Evolutionary conservation across 2,329 filamentous ascomycete species (phyloP).

Genomic region (Zasmidium angulare): DNA sequence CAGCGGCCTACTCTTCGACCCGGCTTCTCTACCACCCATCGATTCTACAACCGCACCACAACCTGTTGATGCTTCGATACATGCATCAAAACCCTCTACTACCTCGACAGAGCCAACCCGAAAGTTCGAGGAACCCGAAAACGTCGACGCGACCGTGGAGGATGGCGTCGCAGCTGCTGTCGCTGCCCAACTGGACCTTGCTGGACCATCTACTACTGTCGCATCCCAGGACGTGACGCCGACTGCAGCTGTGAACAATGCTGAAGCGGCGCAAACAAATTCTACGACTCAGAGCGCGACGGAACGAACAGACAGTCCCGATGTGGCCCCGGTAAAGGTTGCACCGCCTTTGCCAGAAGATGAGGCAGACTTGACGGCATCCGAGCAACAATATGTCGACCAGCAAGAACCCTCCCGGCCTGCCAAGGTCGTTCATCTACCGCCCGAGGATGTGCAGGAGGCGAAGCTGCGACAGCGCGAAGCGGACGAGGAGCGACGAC

Average conservation of each 20-base stretch:
- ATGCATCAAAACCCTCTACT: conserved; percentile 26
- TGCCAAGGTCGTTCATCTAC: conserved; percentile 48
- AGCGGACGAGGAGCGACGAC: conserved; percentile 38
- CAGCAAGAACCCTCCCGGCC: conserved; percentile 23
- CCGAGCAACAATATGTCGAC: conserved; percentile 25
- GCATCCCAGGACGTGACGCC: conserved; percentile 5
- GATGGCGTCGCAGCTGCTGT: conserved; percentile 15
- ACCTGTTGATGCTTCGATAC: conserved; percentile 30
- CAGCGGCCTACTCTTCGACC: conserved; percentile 58
- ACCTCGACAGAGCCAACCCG: conserved; percentile 10
- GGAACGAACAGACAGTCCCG: conserved; percentile 8
- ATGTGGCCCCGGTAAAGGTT: conserved; percentile 17
- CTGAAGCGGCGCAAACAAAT: background rate
- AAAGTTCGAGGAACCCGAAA: conserved; percentile 7
- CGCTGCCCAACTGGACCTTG: conserved; percentile 7
- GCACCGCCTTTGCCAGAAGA: conserved; percentile 30
- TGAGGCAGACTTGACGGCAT: conserved; percentile 25
- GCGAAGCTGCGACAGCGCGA: conserved; percentile 44
- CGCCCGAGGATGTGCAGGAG: conserved; percentile 52
- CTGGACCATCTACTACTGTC: conserved; percentile 12
- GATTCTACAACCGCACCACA: conserved; percentile 41
- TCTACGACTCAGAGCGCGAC: conserved; percentile 6
- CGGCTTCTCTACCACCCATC: conserved; percentile 34
- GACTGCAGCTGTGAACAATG: background rate
- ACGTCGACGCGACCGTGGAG: conserved; percentile 17